Conservation (phyloP, 179 eudicot genomes). For the Camellia oleifera region DNA sequence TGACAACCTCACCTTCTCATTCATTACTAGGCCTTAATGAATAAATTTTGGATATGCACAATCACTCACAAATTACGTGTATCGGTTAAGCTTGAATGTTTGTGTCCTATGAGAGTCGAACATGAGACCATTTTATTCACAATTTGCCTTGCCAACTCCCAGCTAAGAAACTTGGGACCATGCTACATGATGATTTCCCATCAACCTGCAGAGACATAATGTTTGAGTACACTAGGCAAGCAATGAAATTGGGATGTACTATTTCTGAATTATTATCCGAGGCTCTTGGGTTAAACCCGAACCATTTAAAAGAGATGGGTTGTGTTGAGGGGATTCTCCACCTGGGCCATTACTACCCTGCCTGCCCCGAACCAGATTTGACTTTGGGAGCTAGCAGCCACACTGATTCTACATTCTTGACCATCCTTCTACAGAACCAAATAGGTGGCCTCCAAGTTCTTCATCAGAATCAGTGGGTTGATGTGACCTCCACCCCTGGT, state of each 20-base stretch:
- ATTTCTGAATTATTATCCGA: slow-evolving; percentile 45
- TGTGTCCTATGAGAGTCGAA: too few relatives aligned
- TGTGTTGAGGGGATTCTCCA: slow-evolving; percentile 40
- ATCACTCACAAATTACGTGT: too few relatives aligned
- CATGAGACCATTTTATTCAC: too few relatives aligned
- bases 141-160: too few relatives aligned
- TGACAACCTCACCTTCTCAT: too few relatives aligned
- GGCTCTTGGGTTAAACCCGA: slow-evolving; percentile 40
- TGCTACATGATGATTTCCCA: too few relatives aligned
- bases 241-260: slow-evolving; percentile 32
- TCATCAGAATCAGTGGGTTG: slow-evolving; percentile 46
- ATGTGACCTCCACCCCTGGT: slow-evolving; percentile 54
- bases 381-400: slow-evolving; percentile 51
- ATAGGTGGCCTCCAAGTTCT: slow-evolving; percentile 65
- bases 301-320: slow-evolving; percentile 34
- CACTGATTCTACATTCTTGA: slow-evolving; percentile 48
- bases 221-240: slow-evolving; percentile 21
- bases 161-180: too few relatives aligned
- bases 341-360: slow-evolving; percentile 53
- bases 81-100: too few relatives aligned
- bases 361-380: slow-evolving; percentile 72
- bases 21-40: too few relatives aligned
- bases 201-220: neutral
- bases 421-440: slow-evolving; percentile 58
- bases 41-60: too few relatives aligned